Evolutionary conservation across 164 flowering plant species (phyloP).

Genomic region (Annona cherimola): DNA sequence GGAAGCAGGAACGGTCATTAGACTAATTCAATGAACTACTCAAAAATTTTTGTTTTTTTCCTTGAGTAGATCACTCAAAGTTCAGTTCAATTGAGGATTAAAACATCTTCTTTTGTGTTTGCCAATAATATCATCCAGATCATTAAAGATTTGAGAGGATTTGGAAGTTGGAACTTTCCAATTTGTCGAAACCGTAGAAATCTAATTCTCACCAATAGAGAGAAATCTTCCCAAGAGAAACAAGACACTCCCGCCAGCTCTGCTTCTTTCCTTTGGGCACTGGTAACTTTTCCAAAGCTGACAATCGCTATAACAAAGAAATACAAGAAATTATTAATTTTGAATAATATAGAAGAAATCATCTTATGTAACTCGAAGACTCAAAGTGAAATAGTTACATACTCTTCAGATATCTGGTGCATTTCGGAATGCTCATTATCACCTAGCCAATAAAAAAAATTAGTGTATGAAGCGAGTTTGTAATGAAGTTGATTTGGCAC

Average conservation of each 20-base stretch:
- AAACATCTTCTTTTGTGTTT: background rate
- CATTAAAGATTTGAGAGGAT: background rate
- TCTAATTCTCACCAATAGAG: conserved; percentile 41
- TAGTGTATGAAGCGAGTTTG: background rate
- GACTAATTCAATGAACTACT: too few species aligned
- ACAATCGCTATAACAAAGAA: conserved; percentile 62
- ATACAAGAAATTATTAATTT: background rate
- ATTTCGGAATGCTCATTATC: conserved; percentile 55
- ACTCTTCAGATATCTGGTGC: conserved; percentile 66
- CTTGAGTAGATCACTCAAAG: background rate
- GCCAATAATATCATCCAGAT: background rate
- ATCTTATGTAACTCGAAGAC: background rate
- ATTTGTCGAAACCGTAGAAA: background rate
- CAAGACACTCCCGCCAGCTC: conserved; percentile 64
- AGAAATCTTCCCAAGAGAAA: conserved; percentile 84
- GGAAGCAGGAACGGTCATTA: too few species aligned
- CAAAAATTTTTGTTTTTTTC: too few species aligned
- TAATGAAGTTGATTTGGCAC: background rate
- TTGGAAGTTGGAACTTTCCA: background rate
- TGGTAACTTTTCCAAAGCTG: conserved; percentile 63
- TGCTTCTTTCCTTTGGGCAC: conserved; percentile 62
- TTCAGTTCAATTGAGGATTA: background rate
- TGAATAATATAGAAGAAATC: background rate
- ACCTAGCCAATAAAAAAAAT: conserved; percentile 48
- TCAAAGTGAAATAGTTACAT: conserved; percentile 17